Evolutionary conservation across 2,329 filamentous ascomycete genomes (phyloP).

Genomic region (Exophiala viscosa): DNA sequence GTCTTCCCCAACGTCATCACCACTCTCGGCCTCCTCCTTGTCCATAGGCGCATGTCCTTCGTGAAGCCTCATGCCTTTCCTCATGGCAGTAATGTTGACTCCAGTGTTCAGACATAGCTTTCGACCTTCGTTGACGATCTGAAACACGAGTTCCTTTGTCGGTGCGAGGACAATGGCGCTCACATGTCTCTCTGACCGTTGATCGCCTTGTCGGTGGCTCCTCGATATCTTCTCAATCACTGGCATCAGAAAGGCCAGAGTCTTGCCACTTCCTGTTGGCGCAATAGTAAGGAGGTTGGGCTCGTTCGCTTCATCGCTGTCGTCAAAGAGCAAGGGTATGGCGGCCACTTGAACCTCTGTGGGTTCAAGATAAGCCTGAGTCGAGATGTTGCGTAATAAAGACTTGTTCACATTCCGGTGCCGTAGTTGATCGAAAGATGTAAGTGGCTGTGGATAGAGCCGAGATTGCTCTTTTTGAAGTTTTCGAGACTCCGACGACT

Average conservation of each 20-base stretch:
- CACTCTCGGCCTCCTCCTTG: slow-evolving; percentile 33
- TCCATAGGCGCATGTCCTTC: slow-evolving; percentile 35
- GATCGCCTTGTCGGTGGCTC: slow-evolving; percentile 35
- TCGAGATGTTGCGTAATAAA: slow-evolving; percentile 71
- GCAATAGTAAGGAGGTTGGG: slow-evolving; percentile 79
- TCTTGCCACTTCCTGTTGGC: slow-evolving; percentile 95
- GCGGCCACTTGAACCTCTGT: slow-evolving; percentile 91
- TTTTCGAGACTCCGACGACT: slow-evolving; percentile 37
- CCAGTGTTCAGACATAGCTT: slow-evolving; percentile 76
- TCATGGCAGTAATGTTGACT: slow-evolving; percentile 75
- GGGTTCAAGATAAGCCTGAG: slow-evolving; percentile 81
- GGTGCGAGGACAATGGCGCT: slow-evolving; percentile 71
- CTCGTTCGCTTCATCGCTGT: slow-evolving; percentile 44
- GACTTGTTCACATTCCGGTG: slow-evolving; percentile 70
- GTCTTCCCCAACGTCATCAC: slow-evolving; percentile 33
- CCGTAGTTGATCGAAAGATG: slow-evolving; percentile 69
- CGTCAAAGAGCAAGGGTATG: slow-evolving; percentile 67
- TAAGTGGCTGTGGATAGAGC: slow-evolving; percentile 75
- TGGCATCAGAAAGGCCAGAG: slow-evolving; percentile 85
- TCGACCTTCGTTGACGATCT: slow-evolving; percentile 76
- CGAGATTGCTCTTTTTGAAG: slow-evolving; percentile 51
- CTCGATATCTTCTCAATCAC: slow-evolving; percentile 72
- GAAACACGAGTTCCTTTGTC: slow-evolving; percentile 75
- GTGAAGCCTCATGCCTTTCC: slow-evolving; percentile 71
- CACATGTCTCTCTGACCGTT: slow-evolving; percentile 56